A percentile compares a stretch with the other conserved stretches of the same genome.
phyloP scores from a whole-genome alignment of 2,329 filamentous ascomycete genomes.

The Elsinoe batatas region DNA sequence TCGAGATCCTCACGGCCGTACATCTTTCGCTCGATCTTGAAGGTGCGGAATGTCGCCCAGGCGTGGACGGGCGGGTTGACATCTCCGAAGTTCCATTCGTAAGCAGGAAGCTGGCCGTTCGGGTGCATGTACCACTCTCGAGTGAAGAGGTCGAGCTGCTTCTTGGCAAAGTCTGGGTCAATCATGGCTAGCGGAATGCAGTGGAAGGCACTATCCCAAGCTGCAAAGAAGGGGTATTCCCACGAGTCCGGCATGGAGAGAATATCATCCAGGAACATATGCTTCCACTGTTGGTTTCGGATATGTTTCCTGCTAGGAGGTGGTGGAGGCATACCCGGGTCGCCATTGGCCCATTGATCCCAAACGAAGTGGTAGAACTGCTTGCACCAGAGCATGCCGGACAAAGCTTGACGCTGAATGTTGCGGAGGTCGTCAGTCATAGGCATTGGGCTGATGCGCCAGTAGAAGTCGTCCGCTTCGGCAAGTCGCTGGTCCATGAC shows the following conservation, averaged over 20 bases:
- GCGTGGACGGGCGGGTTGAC: slow-evolving; percentile 95
- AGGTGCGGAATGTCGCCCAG: slow-evolving; percentile 88
- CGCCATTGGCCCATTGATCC: slow-evolving; percentile 96
- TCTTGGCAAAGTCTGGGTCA: slow-evolving; percentile 95
- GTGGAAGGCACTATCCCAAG: slow-evolving; percentile 96
- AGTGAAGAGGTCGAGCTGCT: slow-evolving; percentile 91
- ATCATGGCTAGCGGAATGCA: slow-evolving; percentile 95
- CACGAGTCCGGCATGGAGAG: slow-evolving; percentile 97
- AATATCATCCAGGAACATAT: slow-evolving; percentile 90
- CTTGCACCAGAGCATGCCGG: slow-evolving; percentile 98
- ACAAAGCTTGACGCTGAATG: slow-evolving; percentile 87
- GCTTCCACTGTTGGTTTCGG: slow-evolving; percentile 84
- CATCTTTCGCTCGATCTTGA: slow-evolving; percentile 97
- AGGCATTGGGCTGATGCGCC: slow-evolving; percentile 79
- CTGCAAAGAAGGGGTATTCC: slow-evolving; percentile 97
- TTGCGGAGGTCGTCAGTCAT: slow-evolving; percentile 91
- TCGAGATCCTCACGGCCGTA: slow-evolving; percentile 91
- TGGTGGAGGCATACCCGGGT: slow-evolving; percentile 78
- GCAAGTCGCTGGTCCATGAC: slow-evolving; percentile 73
- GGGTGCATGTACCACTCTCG: slow-evolving; percentile 99
- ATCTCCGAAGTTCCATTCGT: slow-evolving; percentile 96
- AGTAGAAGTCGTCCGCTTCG: slow-evolving; percentile 97
- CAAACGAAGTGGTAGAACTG: slow-evolving; percentile 95
- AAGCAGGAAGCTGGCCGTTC: slow-evolving; percentile 87
- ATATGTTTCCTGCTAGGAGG: slow-evolving; percentile 69